Base-by-base conservation (phyloP, 495 filamentous ascomycete genomes). In the Xanthoparmelia taractica region DNA sequence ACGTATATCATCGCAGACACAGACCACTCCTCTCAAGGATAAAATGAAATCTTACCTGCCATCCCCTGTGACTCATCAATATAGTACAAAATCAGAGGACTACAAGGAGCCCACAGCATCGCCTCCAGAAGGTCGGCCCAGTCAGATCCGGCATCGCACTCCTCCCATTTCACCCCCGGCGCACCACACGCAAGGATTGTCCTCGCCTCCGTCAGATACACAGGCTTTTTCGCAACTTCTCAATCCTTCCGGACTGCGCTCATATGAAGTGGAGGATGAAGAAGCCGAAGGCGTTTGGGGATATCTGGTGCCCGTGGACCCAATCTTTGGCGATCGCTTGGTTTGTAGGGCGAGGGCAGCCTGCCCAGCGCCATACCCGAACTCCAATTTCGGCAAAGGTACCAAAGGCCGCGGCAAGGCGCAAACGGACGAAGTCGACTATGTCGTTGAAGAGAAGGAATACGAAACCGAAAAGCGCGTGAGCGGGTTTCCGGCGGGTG, bases 281-380 rank as follows among this genome's bases (percentile, higher is more conserved):
- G 86, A 90, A 67, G 90, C 85, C 25, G 91, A 96, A 69, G 91
- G 90, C 12, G 90, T 97, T 2, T 98, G 94, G 95, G 94, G 94
- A 17, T 98, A 98, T 67, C 77, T 98, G 8, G 82, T 96, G 62
- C 91, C 93, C 20, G 72, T 96, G 27, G 85, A 92, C 71, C 79
- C 82, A 36, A 80, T 80, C 43, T 82, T 86, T 57, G 85, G 82
- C 20, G 82, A 86, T n/a, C 77, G 84, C 31, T 77, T 95, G 45
- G 89, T 96, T 12, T 71, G 96, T 70, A 86, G 79, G 73, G 87
- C 81, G 66, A 79, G 91, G 33, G 77, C 78, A 50, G 76, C 80
- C 7, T 96, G 92, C 72, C 82, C 84, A 11, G 70, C 77, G 2
- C 76, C 82, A 13, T 56, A 61, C n/a, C 61, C 65, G 2, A 68